These are phyloP conservation scores for Coprinellus aureogranulatus DNA, from an alignment of 768 basidiomycete genomes.

Conservation along the genomic window DNA sequence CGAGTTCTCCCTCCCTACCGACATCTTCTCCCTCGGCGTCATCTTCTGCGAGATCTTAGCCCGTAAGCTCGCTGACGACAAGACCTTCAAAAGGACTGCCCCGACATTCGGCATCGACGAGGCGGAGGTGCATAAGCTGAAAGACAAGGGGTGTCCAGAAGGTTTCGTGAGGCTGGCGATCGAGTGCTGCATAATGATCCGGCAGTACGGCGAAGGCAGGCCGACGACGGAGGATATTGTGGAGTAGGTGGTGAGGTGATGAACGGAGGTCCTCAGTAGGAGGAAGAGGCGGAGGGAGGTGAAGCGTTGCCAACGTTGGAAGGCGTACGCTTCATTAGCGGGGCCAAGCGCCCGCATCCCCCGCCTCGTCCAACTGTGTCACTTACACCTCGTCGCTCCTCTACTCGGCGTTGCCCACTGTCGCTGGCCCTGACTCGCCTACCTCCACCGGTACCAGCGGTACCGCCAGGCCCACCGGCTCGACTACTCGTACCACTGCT, in stretches of 20 bases:
- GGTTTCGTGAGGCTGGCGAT: conserved; percentile 75
- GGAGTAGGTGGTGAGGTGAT: conserved; percentile 73
- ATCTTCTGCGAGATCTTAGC: conserved; percentile 91
- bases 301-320: conserved; percentile 80
- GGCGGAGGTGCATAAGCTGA: conserved; percentile 66
- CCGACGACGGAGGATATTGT: conserved; percentile 80
- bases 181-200: conserved; percentile 71
- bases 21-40: conserved; percentile 91
- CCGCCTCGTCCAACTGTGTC: conserved; percentile 36
- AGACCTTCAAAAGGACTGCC: conserved; percentile 70
- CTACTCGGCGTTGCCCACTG: conserved; percentile 23
- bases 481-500: not conserved
- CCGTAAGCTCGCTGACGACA: conserved; percentile 80
- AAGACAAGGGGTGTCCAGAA: conserved; percentile 73
- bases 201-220: conserved; percentile 61
- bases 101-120: conserved; percentile 78
- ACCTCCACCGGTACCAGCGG: not conserved
- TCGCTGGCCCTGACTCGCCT: conserved; percentile 3
- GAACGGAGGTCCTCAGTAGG: conserved; percentile 77
- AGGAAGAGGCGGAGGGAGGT: conserved; percentile 51
- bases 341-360: conserved; percentile 46
- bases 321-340: conserved; percentile 81
- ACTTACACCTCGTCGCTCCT: conserved; percentile 26
- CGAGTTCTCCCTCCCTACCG: conserved; percentile 91
- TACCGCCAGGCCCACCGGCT: not conserved